These are phyloP conservation scores for Aphanomyces euteiches DNA, from an alignment of 352 stramenopile species.

Conservation along the genomic window DNA sequence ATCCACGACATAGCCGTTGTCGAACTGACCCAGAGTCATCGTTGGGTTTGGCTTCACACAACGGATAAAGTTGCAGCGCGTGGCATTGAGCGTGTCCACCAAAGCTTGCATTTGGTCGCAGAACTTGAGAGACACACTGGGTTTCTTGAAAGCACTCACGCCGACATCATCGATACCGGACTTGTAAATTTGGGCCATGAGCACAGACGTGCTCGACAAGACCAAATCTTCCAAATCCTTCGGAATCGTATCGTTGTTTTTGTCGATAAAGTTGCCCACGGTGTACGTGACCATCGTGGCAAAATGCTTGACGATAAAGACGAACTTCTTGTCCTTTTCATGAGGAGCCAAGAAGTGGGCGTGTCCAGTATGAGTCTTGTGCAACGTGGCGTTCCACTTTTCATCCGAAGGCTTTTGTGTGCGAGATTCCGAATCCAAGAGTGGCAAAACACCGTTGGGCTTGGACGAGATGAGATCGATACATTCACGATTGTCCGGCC, in stretches of 20 bases:
- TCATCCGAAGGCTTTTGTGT: conserved; percentile 77
- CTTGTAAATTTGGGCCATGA: conserved; percentile 84
- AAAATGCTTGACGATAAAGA: conserved; percentile 97
- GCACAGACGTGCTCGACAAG: conserved; percentile 61
- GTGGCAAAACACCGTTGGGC: conserved; percentile 71
- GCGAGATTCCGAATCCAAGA: conserved; percentile 77
- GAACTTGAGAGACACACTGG: conserved; percentile 79
- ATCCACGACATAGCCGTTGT: conserved; percentile 86
- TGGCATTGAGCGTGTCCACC: conserved; percentile 80
- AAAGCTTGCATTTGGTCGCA: conserved; percentile 84
- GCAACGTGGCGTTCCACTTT: conserved; percentile 79
- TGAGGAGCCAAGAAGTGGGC: conserved; percentile 72
- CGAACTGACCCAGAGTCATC: conserved; percentile 72
- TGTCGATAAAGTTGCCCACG: conserved; percentile 94
- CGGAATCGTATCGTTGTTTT: conserved; percentile 95
- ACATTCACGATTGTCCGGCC: conserved; percentile 80
- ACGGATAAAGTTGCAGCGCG: conserved; percentile 84
- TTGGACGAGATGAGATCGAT: conserved; percentile 81
- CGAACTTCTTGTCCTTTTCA: conserved; percentile 87
- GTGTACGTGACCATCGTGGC: conserved; percentile 93
- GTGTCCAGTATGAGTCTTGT: conserved; percentile 72
- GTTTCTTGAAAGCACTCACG: conserved; percentile 41
- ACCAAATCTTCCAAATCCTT: conserved; percentile 89
- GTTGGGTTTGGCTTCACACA: conserved; percentile 90
- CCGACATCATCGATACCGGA: conserved; percentile 48